Evolutionary conservation across 768 basidiomycete genomes (phyloP).

Genomic region (Mycena metata): DNA sequence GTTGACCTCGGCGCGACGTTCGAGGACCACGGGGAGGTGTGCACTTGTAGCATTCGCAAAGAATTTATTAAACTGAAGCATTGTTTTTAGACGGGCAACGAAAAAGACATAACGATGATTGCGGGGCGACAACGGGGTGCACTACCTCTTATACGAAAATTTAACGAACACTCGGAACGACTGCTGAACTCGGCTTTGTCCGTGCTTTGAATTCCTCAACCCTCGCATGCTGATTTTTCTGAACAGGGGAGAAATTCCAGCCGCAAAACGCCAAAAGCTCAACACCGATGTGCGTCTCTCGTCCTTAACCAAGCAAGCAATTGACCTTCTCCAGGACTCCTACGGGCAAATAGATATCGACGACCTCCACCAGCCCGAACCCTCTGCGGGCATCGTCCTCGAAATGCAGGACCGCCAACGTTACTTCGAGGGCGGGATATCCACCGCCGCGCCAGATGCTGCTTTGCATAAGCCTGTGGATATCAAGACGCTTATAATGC

Average conservation of each 20-base stretch:
- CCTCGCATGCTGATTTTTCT: constrained; percentile 20
- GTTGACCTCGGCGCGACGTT: constrained; percentile 90
- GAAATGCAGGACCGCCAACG: constrained; percentile 90
- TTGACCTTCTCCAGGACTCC: constrained; percentile 46
- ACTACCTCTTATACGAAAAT: constrained; percentile 93
- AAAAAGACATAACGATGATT: constrained; percentile 95
- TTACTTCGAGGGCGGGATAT: constrained; percentile 81
- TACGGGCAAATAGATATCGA: constrained; percentile 81
- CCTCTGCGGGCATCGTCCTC: constrained; percentile 77
- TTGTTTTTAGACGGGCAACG: constrained; percentile 81
- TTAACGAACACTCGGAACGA: constrained; percentile 97
- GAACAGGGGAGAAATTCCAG: constrained; percentile 66
- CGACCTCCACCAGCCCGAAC: constrained; percentile 82
- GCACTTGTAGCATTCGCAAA: background rate
- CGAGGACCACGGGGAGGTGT: constrained; percentile 92
- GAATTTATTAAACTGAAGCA: too few species aligned
- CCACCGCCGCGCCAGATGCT: constrained; percentile 46
- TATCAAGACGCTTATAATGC: constrained; percentile 60
- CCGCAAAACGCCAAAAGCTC: constrained; percentile 72
- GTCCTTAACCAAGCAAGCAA: background rate
- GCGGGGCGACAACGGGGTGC: constrained; percentile 90
- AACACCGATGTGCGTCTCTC: constrained; percentile 56
- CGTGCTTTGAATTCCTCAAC: constrained; percentile 29
- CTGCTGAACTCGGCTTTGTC: constrained; percentile 86
- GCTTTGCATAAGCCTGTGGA: constrained; percentile 58